Evolutionary conservation across 2,329 filamentous ascomycete genomes (phyloP).

Genomic region (Canariomyces notabilis): DNA sequence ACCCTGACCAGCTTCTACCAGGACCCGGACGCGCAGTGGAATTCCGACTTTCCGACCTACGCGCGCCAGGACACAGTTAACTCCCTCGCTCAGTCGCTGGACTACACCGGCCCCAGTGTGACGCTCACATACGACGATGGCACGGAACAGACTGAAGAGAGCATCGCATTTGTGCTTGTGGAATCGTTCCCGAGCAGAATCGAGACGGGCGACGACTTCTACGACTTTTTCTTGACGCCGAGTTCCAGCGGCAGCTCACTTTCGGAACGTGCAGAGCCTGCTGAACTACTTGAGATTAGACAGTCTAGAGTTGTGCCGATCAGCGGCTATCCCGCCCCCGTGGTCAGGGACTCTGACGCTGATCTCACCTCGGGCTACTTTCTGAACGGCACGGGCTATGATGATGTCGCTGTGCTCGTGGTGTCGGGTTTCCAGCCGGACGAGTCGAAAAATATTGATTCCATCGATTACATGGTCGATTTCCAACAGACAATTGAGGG

Average conservation of each 20-base stretch:
- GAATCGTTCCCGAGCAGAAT: constrained; percentile 26
- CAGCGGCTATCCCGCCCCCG: constrained; percentile 29
- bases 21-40: constrained; percentile 53
- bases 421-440: constrained; percentile 27
- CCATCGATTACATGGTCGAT: constrained; percentile 22
- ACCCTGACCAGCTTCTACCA: constrained; percentile 44
- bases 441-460: constrained; percentile 13
- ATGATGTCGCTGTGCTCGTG: constrained; percentile 32
- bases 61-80: constrained; percentile 22
- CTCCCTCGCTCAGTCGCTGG: constrained; percentile 24
- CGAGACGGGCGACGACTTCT: constrained; percentile 33
- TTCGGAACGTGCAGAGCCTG: too few relatives aligned
- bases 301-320: constrained; percentile 19
- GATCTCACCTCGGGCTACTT: constrained; percentile 32
- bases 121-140: constrained; percentile 34
- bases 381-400: constrained; percentile 31
- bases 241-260: constrained; percentile 5
- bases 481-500: constrained; percentile 24
- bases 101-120: constrained; percentile 28
- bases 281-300: constrained; percentile 5
- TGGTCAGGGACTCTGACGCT: constrained; percentile 27
- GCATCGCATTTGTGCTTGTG: constrained; percentile 26
- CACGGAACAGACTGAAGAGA: constrained; percentile 26
- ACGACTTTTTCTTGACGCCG: constrained; percentile 30
- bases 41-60: constrained; percentile 27